These are phyloP conservation scores for Cerrena zonata DNA, from an alignment of 1,284 basidiomycete species.

Conservation along the genomic window DNA sequence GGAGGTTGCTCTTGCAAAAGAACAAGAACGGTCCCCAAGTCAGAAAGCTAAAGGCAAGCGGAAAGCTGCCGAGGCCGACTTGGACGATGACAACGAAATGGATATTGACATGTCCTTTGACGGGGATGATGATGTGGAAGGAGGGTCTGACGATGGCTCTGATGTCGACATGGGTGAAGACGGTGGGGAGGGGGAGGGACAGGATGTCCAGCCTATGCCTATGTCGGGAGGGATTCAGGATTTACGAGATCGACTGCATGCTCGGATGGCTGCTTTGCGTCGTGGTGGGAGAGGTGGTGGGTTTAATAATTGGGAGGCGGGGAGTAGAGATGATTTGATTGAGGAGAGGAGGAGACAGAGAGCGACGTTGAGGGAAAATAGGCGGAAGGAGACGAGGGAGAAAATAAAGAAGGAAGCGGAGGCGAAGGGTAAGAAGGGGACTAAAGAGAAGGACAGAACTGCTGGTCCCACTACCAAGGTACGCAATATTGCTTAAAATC, in stretches of 20 bases:
- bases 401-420: conserved; percentile 62
- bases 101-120: conserved; percentile 24
- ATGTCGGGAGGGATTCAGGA: conserved; percentile 59
- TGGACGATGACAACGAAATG: conserved; percentile 35
- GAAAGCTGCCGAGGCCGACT: conserved; percentile 37
- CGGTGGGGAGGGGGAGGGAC: conserved; percentile 18
- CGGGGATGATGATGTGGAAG: conserved; percentile 24
- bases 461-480: conserved; percentile 52
- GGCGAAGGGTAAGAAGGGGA: conserved; percentile 39
- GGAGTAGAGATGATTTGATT: conserved; percentile 73
- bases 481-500: conserved; percentile 11
- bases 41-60: conserved; percentile 41
- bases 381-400: conserved; percentile 80
- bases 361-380: conserved; percentile 75
- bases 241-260: conserved; percentile 76
- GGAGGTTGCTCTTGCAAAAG: conserved; percentile 35
- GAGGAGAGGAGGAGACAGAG: conserved; percentile 73
- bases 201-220: conserved; percentile 60
- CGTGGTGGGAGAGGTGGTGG: conserved; percentile 34
- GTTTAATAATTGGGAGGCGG: conserved; percentile 36
- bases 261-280: conserved; percentile 69
- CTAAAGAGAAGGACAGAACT: conserved; percentile 41
- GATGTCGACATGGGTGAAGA: conserved; percentile 23
- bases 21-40: conserved; percentile 18
- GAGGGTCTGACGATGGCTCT: conserved; percentile 26